Evolutionary conservation across 2,329 filamentous ascomycete species (phyloP).

Genomic region (Fusarium sp.): DNA sequence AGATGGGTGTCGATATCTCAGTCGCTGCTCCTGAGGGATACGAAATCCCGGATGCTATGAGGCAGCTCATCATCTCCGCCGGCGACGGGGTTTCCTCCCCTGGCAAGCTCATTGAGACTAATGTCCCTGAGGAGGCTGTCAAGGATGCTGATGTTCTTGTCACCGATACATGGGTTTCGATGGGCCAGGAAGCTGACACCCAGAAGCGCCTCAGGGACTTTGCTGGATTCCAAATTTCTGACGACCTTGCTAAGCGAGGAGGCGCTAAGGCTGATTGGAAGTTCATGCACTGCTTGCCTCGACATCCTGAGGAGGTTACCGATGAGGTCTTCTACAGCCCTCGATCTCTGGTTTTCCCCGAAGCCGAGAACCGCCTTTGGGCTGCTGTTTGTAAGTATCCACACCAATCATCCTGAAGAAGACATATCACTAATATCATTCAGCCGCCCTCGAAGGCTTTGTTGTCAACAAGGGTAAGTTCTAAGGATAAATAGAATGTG

Average conservation of each 20-base stretch:
- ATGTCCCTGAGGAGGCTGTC: conserved; percentile 84
- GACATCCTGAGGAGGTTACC: conserved; percentile 90
- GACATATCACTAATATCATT: conserved; percentile 28
- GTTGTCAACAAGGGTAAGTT: conserved; percentile 95
- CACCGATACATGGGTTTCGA: conserved; percentile 98
- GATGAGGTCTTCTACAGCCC: conserved; percentile 95
- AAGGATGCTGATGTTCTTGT: conserved; percentile 89
- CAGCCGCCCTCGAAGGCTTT: conserved; percentile 84
- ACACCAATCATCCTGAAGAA: too few relatives aligned
- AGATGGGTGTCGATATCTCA: conserved; percentile 86
- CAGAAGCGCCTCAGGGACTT: conserved; percentile 84
- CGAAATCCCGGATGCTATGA: conserved; percentile 81
- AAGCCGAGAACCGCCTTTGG: conserved; percentile 96
- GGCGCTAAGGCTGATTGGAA: conserved; percentile 92
- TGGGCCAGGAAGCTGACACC: conserved; percentile 93
- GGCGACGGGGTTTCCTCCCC: conserved; percentile 66
- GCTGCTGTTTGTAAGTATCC: conserved; percentile 76
- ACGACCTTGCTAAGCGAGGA: conserved; percentile 82
- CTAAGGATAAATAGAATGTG: conserved; percentile 6
- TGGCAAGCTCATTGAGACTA: conserved; percentile 79
- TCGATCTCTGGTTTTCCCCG: conserved; percentile 88
- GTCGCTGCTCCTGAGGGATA: conserved; percentile 91
- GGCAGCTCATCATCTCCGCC: conserved; percentile 75
- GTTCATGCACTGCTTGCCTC: conserved; percentile 98
- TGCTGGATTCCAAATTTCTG: conserved; percentile 90